phyloP scores from a whole-genome alignment of 2,329 filamentous ascomycete species.

The Microdochium nivale region DNA sequence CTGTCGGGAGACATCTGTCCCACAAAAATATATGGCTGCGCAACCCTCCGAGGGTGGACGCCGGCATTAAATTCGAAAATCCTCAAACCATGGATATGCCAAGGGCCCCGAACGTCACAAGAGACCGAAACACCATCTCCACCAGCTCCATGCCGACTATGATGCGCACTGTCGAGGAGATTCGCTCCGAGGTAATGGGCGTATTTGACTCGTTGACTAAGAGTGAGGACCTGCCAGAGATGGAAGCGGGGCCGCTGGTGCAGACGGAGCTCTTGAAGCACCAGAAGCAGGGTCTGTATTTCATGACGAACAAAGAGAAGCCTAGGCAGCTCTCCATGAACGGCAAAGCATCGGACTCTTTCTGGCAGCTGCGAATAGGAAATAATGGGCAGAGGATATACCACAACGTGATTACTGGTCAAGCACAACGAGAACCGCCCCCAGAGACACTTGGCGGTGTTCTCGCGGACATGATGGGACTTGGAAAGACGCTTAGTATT shows the following conservation, averaged over 20 bases:
- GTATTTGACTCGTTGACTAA: slow-evolving; percentile 82
- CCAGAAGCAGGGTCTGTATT: slow-evolving; percentile 83
- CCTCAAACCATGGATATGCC: slow-evolving; percentile 54
- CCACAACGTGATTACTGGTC: slow-evolving; percentile 78
- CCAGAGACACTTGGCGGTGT: slow-evolving; percentile 64
- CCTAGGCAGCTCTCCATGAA: slow-evolving; percentile 51
- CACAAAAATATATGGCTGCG: slow-evolving; percentile 60
- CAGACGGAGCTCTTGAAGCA: slow-evolving; percentile 67
- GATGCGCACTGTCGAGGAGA: slow-evolving; percentile 70
- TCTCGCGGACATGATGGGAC: slow-evolving; percentile 78
- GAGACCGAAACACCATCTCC: slow-evolving; percentile 17
- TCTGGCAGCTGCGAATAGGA: slow-evolving; percentile 61
- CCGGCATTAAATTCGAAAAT: slow-evolving; percentile 65
- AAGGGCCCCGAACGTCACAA: slow-evolving; percentile 28
- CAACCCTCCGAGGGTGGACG: slow-evolving; percentile 56
- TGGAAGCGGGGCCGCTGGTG: slow-evolving; percentile 55
- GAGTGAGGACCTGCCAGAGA: slow-evolving; percentile 65
- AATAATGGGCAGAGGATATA: slow-evolving; percentile 50
- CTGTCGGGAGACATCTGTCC: slow-evolving; percentile 60
- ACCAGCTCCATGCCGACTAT: slow-evolving; percentile 18
- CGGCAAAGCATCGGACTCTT: slow-evolving; percentile 53
- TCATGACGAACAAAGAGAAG: slow-evolving; percentile 74
- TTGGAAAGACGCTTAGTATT: slow-evolving; percentile 83
- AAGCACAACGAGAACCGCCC: slow-evolving; percentile 50
- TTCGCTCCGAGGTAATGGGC: slow-evolving; percentile 72